These are phyloP conservation scores for Talaromyces pinophilus DNA, from an alignment of 2,329 filamentous ascomycete species.

Conservation along the genomic window DNA sequence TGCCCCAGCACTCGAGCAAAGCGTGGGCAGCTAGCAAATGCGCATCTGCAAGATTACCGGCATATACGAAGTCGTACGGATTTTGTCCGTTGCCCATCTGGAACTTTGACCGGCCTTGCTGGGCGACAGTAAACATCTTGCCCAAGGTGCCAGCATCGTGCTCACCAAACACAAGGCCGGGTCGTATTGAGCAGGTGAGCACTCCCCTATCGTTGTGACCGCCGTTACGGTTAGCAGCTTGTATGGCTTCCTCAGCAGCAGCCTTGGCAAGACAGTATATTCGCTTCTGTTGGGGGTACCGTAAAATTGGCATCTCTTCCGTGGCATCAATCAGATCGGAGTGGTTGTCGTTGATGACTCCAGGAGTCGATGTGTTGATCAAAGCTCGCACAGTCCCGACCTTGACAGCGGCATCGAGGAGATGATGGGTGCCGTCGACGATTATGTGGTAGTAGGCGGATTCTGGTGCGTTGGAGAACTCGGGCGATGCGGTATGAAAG, in stretches of 20 bases:
- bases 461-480: conserved; percentile 54
- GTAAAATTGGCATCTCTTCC: conserved; percentile 20
- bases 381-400: conserved; percentile 65
- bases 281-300: conserved; percentile 17
- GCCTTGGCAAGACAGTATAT: conserved; percentile 52
- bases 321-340: conserved; percentile 74
- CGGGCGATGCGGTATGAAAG: conserved; percentile 81
- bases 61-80: conserved; percentile 70
- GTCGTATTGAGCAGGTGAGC: conserved; percentile 77
- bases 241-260: conserved; percentile 76
- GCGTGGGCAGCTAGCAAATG: conserved; percentile 78
- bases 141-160: conserved; percentile 72
- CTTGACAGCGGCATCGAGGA: conserved; percentile 68
- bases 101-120: conserved; percentile 50
- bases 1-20: conserved; percentile 62
- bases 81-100: conserved; percentile 76
- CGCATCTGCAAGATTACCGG: conserved; percentile 70
- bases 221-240: conserved; percentile 67
- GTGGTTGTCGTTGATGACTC: conserved; percentile 79
- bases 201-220: conserved; percentile 52
- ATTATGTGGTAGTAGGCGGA: conserved; percentile 80
- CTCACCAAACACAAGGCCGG: conserved; percentile 87
- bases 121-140: conserved; percentile 58
- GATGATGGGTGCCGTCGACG: conserved; percentile 76
- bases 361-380: conserved; percentile 87